Percentiles rank a stretch among this genome's conserved stretches.
Conservation (phyloP, 2,329 filamentous ascomycete genomes). For the Cercospora sojina region DNA sequence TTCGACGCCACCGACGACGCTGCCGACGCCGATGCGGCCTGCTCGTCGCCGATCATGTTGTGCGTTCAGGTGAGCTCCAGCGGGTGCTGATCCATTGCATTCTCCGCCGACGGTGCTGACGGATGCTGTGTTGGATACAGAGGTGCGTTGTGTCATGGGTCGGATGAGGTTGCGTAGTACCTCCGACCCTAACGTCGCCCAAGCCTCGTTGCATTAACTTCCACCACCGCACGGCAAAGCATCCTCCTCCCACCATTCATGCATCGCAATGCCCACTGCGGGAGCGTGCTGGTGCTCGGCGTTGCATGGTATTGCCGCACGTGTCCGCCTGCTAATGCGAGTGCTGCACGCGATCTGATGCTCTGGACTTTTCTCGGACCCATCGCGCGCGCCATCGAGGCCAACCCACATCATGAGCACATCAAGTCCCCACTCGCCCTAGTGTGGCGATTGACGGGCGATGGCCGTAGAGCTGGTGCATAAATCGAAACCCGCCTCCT, state of each 20-base stretch:
- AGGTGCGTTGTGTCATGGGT: not conserved
- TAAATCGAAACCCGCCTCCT: not conserved
- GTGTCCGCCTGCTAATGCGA: not conserved
- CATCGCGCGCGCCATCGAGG: not conserved
- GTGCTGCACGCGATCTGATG: not conserved
- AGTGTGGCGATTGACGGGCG: not conserved
- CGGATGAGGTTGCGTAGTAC: not conserved
- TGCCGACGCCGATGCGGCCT: slow-evolving; percentile 38
- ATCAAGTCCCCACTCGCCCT: not conserved
- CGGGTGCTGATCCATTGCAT: not conserved
- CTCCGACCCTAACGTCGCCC: not conserved
- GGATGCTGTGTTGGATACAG: not conserved
- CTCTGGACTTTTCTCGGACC: not conserved
- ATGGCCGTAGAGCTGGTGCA: not conserved
- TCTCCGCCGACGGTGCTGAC: not conserved
- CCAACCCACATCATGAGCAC: not conserved
- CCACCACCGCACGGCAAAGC: not conserved
- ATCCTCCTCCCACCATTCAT: not conserved
- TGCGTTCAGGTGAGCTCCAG: not conserved
- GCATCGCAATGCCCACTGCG: not conserved
- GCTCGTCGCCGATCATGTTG: slow-evolving; percentile 12
- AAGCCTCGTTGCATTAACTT: not conserved
- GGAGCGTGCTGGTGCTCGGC: not conserved
- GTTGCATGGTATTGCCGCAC: not conserved
- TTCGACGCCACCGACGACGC: slow-evolving; percentile 70